Base-by-base conservation (phyloP, 2,329 filamentous ascomycete genomes). In the Xylaria polymorpha region DNA sequence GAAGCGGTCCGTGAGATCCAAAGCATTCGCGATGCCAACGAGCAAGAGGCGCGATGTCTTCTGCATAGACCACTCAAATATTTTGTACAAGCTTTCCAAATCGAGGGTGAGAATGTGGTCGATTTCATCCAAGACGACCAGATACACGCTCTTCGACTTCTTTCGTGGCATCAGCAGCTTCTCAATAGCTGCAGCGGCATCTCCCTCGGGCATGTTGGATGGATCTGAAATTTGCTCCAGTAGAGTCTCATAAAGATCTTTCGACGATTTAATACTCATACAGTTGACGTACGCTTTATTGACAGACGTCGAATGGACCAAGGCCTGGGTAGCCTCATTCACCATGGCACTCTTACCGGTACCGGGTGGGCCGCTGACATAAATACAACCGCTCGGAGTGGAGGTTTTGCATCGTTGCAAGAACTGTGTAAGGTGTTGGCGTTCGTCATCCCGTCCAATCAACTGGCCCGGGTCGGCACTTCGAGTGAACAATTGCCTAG, bases 271-370 rank as follows among this genome's bases (percentile, higher is more conserved):
- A 81, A 98, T 90, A 81, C 94, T 97, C 90, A 98, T 98, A 81
- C 96, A 99, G 79, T 99, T 99, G 85, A 99, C 87, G 77, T 94
- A 95, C 2, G 90, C 90, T 62, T 91, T 90, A 75, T 88, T 90
- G 62, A 96, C 83, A 4, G 83, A 80, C 18, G 85, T 82, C 41
- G 83, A 82, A 4, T 82, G 78, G 12, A 83, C 82, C 58, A 91
- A 81, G 51, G 89, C 84, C 57, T 88, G 83, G 57, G 92, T 92
- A 60, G 97, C 88, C 78, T 97, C 91, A 71, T 90, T 90, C 70
- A 98, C 90, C 85, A 98, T 91, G 37, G 96, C 96, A 79, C 94
- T 98, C 83, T 99, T 99, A 64, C 96, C 96, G 0, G 96, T 99
- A 12, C 96, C 96, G 1, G 96, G 96, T 4, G 96, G 96, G 0